These are phyloP conservation scores for Zalerion maritima DNA, from an alignment of 495 filamentous ascomycete genomes.

Conservation along the genomic window DNA sequence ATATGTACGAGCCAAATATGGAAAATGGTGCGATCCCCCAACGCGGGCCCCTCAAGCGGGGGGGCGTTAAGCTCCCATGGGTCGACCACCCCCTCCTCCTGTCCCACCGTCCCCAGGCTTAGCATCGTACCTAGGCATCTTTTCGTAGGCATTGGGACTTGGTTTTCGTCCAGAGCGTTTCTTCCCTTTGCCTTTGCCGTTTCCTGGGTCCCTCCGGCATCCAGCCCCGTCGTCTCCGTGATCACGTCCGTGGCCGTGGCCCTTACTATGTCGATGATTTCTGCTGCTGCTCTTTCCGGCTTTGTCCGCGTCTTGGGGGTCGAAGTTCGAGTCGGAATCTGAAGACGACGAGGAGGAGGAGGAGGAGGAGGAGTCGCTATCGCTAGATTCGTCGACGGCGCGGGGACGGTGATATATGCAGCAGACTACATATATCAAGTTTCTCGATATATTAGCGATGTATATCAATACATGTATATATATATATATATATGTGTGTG, in stretches of 20 bases:
- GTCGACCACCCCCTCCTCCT: no score
- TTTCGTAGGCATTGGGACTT: slow-evolving; percentile 93
- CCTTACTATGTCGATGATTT: slow-evolving; percentile 23
- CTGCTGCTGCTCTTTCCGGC: slow-evolving; percentile 9
- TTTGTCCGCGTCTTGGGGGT: slow-evolving; percentile 27
- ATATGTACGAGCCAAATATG: no score
- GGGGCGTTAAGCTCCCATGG: no score
- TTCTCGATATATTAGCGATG: slow-evolving; percentile 3
- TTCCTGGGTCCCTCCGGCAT: slow-evolving; percentile 5
- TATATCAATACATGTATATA: slow-evolving; percentile 2
- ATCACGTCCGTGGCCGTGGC: slow-evolving; percentile 24
- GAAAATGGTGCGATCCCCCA: no score
- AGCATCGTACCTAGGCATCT: slow-evolving; percentile 52
- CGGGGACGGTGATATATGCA: slow-evolving; percentile 92
- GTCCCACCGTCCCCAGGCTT: slow-evolving; percentile 9
- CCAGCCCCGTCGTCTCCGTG: slow-evolving; percentile 17
- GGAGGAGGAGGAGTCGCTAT: slow-evolving; percentile 51
- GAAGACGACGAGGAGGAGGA: slow-evolving; percentile 46
- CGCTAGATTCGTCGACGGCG: slow-evolving; percentile 71
- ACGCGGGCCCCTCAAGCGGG: no score
- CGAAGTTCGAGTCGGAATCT: slow-evolving; percentile 33
- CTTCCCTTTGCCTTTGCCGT: slow-evolving; percentile 21
- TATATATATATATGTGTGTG: no score
- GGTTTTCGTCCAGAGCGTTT: slow-evolving; percentile 42
- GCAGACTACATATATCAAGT: slow-evolving; percentile 49